A percentile compares a stretch with the other conserved stretches of the same genome.
Evolutionary conservation across 768 basidiomycete genomes (phyloP).

Genomic region (Rhodotorula diobovata): DNA sequence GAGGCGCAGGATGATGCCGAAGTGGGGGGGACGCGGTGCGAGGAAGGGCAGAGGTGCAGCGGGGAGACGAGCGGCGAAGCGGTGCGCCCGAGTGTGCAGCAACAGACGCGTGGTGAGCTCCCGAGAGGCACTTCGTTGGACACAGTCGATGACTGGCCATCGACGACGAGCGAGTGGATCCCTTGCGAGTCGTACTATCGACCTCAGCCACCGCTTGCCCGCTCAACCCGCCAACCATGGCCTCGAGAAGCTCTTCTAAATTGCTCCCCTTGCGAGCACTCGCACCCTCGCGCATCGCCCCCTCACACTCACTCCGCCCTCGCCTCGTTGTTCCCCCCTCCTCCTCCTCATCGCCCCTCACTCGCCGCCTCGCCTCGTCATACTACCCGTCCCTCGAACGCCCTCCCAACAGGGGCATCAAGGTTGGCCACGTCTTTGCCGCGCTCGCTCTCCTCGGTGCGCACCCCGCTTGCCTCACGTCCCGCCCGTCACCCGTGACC

Average conservation of each 20-base stretch:
- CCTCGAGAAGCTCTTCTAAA: not conserved
- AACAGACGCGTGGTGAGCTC: too few relatives aligned
- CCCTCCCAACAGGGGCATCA: conserved; percentile 15
- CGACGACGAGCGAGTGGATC: too few relatives aligned
- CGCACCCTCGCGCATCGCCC: not conserved
- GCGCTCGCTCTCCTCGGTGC: conserved; percentile 27
- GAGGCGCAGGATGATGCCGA: not conserved
- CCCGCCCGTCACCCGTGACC: not conserved
- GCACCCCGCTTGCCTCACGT: not conserved
- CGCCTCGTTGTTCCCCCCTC: not conserved
- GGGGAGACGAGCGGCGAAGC: too few relatives aligned
- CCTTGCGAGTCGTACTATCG: too few relatives aligned
- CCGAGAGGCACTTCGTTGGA: too few relatives aligned
- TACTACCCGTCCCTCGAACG: conserved; percentile 15
- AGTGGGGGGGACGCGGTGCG: too few relatives aligned
- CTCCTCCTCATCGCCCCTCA: not conserved
- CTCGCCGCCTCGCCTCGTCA: not conserved
- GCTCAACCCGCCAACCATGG: not conserved
- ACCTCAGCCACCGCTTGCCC: too few relatives aligned
- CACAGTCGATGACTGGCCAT: too few relatives aligned
- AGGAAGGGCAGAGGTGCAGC: not conserved
- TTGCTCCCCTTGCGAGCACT: not conserved
- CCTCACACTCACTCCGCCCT: not conserved
- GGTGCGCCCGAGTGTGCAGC: too few relatives aligned
- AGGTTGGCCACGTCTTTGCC: conserved; percentile 28